Conservation (phyloP, 2,329 filamentous ascomycete genomes). For the Clonostachys solani region DNA sequence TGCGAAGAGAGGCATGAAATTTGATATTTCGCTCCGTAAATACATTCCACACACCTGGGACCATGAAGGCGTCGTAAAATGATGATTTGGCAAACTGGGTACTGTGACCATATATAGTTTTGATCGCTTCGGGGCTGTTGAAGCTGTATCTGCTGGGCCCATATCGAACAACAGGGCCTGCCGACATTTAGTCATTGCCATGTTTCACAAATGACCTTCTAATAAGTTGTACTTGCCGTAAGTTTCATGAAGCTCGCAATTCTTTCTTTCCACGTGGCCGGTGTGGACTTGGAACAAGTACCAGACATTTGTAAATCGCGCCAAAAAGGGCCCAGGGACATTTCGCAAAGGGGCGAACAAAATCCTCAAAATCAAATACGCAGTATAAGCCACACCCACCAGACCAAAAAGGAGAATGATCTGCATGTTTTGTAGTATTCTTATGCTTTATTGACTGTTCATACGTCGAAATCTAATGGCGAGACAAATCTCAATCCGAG, state of each 20-base stretch:
- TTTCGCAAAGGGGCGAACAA: slow-evolving; percentile 12
- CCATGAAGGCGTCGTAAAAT: slow-evolving; percentile 21
- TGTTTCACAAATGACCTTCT: neutral
- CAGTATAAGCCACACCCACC: no score
- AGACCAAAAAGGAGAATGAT: no score
- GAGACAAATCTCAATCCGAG: no score
- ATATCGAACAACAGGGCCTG: slow-evolving; percentile 35
- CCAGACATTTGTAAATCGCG: slow-evolving; percentile 19
- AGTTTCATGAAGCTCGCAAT: slow-evolving; percentile 17
- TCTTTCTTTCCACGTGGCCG: slow-evolving; percentile 19
- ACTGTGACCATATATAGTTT: slow-evolving; percentile 22
- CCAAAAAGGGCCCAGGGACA: slow-evolving; percentile 16
- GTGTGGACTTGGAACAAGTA: slow-evolving; percentile 15
- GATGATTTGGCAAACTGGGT: slow-evolving; percentile 22
- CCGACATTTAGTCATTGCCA: neutral
- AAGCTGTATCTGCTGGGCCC: slow-evolving; percentile 43
- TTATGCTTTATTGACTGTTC: no score
- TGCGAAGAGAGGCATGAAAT: slow-evolving; percentile 16
- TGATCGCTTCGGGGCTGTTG: slow-evolving; percentile 29
- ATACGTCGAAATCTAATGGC: no score
- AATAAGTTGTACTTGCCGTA: slow-evolving; percentile 10
- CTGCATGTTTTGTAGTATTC: no score
- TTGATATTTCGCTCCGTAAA: slow-evolving; percentile 21
- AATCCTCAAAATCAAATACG: no score
- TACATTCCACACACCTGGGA: slow-evolving; percentile 11